These are phyloP conservation scores for Mallotus japonicus DNA, from an alignment of 441 rosid genomes.

Conservation along the genomic window DNA sequence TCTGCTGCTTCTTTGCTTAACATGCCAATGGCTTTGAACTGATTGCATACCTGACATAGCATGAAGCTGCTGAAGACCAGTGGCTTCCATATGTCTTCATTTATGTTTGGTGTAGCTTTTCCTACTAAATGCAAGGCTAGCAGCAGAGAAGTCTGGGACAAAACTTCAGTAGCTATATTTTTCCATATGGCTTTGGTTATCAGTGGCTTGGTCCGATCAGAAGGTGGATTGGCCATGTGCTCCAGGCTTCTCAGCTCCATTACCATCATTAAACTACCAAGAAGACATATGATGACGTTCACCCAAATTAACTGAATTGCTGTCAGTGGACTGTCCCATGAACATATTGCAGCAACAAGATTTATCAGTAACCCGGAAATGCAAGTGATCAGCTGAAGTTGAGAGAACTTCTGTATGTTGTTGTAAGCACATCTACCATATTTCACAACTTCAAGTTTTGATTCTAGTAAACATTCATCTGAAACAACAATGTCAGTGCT, in stretches of 20 bases:
- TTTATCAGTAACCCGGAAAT: constrained; percentile 31
- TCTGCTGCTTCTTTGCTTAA: not conserved
- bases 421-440: constrained; percentile 26
- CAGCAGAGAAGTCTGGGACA: constrained; percentile 24
- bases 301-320: constrained; percentile 31
- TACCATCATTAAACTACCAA: constrained; percentile 32
- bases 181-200: constrained; percentile 21
- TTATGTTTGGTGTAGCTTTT: constrained; percentile 10
- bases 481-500: constrained; percentile 25
- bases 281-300: constrained; percentile 16
- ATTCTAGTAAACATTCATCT: constrained; percentile 11
- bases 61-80: constrained; percentile 28
- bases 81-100: constrained; percentile 17
- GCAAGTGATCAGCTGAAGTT: constrained; percentile 28
- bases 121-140: constrained; percentile 24
- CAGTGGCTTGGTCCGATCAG: constrained; percentile 19
- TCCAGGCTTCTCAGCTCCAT: constrained; percentile 23
- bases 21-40: constrained; percentile 16
- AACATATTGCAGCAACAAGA: constrained; percentile 19
- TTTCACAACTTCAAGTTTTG: constrained; percentile 11
- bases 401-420: constrained; percentile 33
- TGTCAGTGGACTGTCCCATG: constrained; percentile 26
- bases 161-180: constrained; percentile 17
- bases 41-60: constrained; percentile 32
- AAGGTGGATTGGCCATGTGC: not conserved